A percentile compares a stretch with the other conserved stretches of the same genome.
Conservation (phyloP, 352 stramenopile genomes). For the Globisporangium paddicum region DNA sequence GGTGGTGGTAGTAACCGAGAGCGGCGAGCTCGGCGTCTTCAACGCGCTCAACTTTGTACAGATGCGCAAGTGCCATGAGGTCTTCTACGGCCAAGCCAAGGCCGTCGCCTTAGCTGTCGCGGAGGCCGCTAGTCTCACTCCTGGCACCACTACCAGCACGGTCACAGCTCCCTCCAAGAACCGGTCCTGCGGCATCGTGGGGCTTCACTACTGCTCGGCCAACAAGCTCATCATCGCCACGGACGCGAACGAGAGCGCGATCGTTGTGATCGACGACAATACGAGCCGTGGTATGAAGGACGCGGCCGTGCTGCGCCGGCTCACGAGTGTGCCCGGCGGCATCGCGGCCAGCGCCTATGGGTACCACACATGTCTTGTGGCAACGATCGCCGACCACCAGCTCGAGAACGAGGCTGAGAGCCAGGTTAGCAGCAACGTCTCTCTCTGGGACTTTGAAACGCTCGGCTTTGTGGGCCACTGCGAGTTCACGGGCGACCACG, state of each 20-base stretch:
- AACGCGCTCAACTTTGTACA: slow-evolving; percentile 74
- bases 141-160: too few relatives aligned
- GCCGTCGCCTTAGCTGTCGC: not conserved
- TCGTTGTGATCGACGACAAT: slow-evolving; percentile 68
- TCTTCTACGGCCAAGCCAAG: slow-evolving; percentile 20
- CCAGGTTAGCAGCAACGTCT: slow-evolving; percentile 21
- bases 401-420: slow-evolving; percentile 14
- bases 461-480: slow-evolving; percentile 40
- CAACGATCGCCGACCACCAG: slow-evolving; percentile 35
- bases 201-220: slow-evolving; percentile 66
- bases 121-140: not conserved
- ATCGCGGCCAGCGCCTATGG: slow-evolving; percentile 57
- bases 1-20: slow-evolving; percentile 50
- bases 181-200: slow-evolving; percentile 39
- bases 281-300: slow-evolving; percentile 35
- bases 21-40: slow-evolving; percentile 57
- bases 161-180: slow-evolving; percentile 2
- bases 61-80: slow-evolving; percentile 59
- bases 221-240: slow-evolving; percentile 68
- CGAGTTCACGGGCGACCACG: slow-evolving; percentile 18
- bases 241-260: slow-evolving; percentile 37
- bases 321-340: slow-evolving; percentile 52
- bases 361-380: slow-evolving; percentile 62
- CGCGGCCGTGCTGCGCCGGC: slow-evolving; percentile 43
- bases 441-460: slow-evolving; percentile 79